Percentiles rank a stretch among this genome's conserved stretches.
Conservation (phyloP, 176 grass and related monocot genomes). For the Dactylis glomerata region DNA sequence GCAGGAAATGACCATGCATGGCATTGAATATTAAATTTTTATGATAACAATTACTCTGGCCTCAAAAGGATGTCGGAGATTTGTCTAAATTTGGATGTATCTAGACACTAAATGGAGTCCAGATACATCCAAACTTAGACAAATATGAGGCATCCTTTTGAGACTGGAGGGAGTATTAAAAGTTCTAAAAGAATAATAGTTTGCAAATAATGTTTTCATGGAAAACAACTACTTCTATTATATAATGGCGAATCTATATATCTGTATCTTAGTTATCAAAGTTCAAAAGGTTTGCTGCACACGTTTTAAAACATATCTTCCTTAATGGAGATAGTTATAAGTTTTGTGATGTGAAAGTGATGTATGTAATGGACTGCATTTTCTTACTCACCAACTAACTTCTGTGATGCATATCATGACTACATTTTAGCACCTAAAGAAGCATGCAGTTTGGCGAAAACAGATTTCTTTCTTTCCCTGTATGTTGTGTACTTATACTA, state of each 20-base stretch:
- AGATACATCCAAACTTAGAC: too few species aligned
- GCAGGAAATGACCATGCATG: neutral
- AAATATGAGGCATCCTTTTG: too few species aligned
- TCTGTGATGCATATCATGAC: neutral
- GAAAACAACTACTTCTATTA: neutral
- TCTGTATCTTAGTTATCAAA: neutral
- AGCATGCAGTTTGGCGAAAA: neutral
- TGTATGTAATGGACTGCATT: neutral
- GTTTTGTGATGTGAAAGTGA: neutral
- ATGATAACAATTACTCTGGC: neutral
- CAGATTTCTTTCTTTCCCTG: neutral
- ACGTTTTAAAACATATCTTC: neutral
- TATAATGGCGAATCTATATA: neutral
- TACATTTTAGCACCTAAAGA: constrained; percentile 10
- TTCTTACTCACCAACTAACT: neutral
- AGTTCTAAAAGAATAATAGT: neutral
- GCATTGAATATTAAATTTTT: neutral
- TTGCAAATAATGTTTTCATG: neutral
- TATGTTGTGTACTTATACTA: constrained; percentile 23
- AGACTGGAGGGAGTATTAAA: too few species aligned
- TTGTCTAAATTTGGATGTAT: too few species aligned
- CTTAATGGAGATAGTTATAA: neutral
- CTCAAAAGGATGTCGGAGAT: too few species aligned
- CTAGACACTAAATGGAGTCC: too few species aligned
- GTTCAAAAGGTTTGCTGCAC: neutral